Evolutionary conservation across 2,329 filamentous ascomycete species (phyloP), one percentile per base, ranked within the genome.

Genomic region (Microsporum audouinii): DNA sequence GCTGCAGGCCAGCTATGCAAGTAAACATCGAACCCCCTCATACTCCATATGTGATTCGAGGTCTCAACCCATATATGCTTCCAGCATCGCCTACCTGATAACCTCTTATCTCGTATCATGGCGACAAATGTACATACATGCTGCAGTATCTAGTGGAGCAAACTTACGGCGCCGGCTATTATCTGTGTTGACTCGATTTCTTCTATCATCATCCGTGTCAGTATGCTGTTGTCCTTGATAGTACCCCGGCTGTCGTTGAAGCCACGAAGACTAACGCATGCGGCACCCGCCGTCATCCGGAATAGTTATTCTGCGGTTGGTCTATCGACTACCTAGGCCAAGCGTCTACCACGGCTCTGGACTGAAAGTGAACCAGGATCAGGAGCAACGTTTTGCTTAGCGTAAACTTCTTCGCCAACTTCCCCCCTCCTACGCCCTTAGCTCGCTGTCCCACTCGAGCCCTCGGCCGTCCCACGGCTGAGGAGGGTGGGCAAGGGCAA

Each of bases 331-430:
- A 34, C 31, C 31, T 36, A 7, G 29, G 56, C 56, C 56, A 58
- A 58, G 36, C 27, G 36, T 41, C 29, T 27, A 58, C 56, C 56
- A 43, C 38, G 56, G 56, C 56, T 58, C 56, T 58, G 56, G 56
- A 58, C 56, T 58, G 39, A 43, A 29, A 36, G n/a, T 45, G 56
- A 58, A 43, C 56, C 56, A 58, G 56, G 56, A 58, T 58, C 56
- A 39, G 36, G 34, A 41, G 27, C 56, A 58, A 45, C 36, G 39
- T 41, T 55, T 55, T 55, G 33, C 34, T 58, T 58, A 58, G 56
- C 56, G 56, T 58, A 45, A 41, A 41, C 56, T 58, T 33, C 56
- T 36, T 41, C 56, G 27, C 36, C 56, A 41, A 41, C 39, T 33
- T 41, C 38, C 53, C 36, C 36, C 36, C 38, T 36, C 56, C 23